These are phyloP conservation scores for Coniella lustricola DNA, from an alignment of 2,329 filamentous ascomycete species.

Conservation along the genomic window DNA sequence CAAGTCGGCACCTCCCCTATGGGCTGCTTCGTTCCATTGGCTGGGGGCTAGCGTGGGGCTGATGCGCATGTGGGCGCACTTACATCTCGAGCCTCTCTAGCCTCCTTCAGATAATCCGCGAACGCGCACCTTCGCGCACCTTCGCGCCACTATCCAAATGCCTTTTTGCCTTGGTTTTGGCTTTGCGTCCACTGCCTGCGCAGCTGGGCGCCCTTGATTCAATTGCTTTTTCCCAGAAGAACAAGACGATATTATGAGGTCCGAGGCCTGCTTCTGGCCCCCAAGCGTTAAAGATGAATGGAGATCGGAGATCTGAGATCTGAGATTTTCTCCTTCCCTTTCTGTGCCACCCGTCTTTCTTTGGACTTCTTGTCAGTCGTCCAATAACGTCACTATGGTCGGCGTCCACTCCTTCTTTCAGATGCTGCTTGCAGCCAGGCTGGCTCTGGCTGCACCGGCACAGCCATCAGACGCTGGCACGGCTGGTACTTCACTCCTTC, in stretches of 20 bases:
- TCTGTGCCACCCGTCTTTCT: neutral
- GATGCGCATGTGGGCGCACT: neutral
- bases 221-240: no score
- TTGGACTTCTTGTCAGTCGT: neutral
- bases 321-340: neutral
- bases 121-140: neutral
- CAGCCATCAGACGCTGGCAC: conserved; percentile 2
- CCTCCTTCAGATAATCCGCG: neutral
- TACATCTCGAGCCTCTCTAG: neutral
- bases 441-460: conserved; percentile 4
- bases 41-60: neutral
- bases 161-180: neutral
- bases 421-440: conserved; percentile 7
- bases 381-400: conserved; percentile 6
- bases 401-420: conserved; percentile 4
- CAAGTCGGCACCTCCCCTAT: neutral
- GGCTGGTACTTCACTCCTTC: neutral
- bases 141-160: neutral
- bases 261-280: no score
- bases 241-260: no score
- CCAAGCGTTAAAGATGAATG: no score
- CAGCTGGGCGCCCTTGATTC: no score
- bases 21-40: neutral
- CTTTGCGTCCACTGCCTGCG: no score
- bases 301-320: neutral